Base-by-base conservation (phyloP, 1,139 yeast species). In the Yamadazyma conglobata region DNA sequence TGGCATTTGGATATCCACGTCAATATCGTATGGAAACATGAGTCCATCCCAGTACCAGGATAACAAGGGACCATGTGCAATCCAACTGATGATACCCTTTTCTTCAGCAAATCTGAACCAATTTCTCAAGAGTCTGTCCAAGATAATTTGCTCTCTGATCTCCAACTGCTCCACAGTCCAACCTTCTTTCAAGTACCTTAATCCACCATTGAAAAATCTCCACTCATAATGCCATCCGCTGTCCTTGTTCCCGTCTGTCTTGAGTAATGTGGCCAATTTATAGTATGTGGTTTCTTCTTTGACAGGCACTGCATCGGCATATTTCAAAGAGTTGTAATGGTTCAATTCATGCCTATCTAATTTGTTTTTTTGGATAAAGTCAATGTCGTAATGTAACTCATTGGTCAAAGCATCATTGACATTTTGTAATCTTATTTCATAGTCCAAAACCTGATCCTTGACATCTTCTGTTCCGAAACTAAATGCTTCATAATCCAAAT, bases 11-110 rank as follows among this genome's bases (percentile, higher is more conserved):
- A 60, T 56, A 42, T 60, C 67, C 29, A 55, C 52, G 38, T 60
- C 66, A 20, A 51, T 48, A 44, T 60, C 66, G 46, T 55, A 60
- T 5, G 67, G 67, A 39, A 60, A 59, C 52, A 52, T 48, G 29
- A 59, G 40, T 4, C 66, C 66, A 41, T 60, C 55, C 64, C 65
- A 59, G 33, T 57, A 56, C 65, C 66, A 60, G 6, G 67, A 52
- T 28, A 72, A 52, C 26, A 72, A 51, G 1, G 76, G 64, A 5
- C 78, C 78, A 47, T 72, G 78, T 3, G 77, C 75, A 19, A 71
- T 55, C 64, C 75, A 69, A n/a, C 71, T 56, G 4, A 58, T 52
- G 22, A 57, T 54, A 10, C 64, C 64, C 35, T 57, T 58, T 36
- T 54, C 62, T 40, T 56, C 58, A 6, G 63, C 59, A 39, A 58